Base-by-base conservation (phyloP, 805 yeast genomes). In the Wickerhamiella azyma region DNA sequence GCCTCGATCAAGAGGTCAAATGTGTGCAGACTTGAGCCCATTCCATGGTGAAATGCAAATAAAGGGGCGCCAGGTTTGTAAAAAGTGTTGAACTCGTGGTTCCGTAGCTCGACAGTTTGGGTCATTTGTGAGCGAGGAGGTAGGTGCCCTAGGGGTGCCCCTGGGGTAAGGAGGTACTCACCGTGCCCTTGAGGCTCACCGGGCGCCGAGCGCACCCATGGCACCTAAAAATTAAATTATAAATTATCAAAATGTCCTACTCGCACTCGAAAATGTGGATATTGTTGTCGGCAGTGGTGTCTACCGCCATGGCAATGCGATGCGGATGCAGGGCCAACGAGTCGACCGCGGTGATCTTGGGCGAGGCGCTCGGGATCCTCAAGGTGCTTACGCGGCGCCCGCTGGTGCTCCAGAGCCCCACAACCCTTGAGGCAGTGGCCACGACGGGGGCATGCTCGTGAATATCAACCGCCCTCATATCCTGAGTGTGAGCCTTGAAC, bases 401-500 rank as follows among this genome's bases (percentile, higher is more conserved):
- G 0, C 81, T 67, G 0, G 95, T 85, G 2, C 94, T 77, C 83
- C 92, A 88, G 5, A 92, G 64, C 39, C 84, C 80, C 13, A 86
- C 77, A 30, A 74, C 70, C 50, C 81, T 81, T 1, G 88, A 79
- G 0, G 95, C 96, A 2, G 95, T 81, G 2, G 88, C 89, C 48
- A 92, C 75, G 2, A 92, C 71, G 1, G 98, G 97, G 0, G 97
- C 98, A 64, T 92, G 98, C 57, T 92, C 98, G 64, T 92, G 98
- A 5, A 85, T 76, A 57, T 83, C 81, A 47, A 85, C 70, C 17
- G 85, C 72, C 7, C 92, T 74, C 72, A 75, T 71, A 3, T 68
- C 66, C 41, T 67, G 66, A 1, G 67, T 66, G 14, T 63, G 68
- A n/a, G 82, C 81, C 18, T 66, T 67, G 65, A 79, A 85, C 1